Base-by-base conservation (phyloP, 169 alveolate genomes). In the Eimeria necatrix region DNA sequence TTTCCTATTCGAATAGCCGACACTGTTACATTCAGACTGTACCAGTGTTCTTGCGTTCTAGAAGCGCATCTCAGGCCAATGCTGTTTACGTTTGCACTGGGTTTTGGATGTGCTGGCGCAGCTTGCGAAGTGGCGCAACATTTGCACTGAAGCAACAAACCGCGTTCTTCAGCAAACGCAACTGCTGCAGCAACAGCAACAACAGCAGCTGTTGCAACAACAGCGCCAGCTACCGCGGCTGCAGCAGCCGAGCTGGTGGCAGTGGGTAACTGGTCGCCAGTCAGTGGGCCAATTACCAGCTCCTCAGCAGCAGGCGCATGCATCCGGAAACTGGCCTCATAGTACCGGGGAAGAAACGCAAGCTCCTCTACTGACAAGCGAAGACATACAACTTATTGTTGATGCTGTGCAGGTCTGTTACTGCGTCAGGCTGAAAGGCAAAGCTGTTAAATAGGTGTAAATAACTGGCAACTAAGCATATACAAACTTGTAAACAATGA, bases 51-150 rank as follows among this genome's bases (percentile, higher is more conserved):
- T 32, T 32, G 41, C 41, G 41, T 32, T 32, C 41, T 32, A 32
- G 2, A 32, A 32, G 41, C 41, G 41, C 41, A 32, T 32, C 41
- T 32, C 41, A 32, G 41, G 41, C 41, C 2, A 32, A 32, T 32
- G 41, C 41, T 32, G 41, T 32, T 32, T 32, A 32, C 41, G 41
- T 32, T 32, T 32, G 41, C 41, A 32, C 41, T 32, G 41, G 41
- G 41, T 32, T 32, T 10, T 10, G 68, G 81, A 10, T 61, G 56
- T 41, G 52, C 20, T 32, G 9, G 22, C 80, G 73, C 95, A 92
- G 95, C 95, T 97, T 61, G 98, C 98, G 18, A 96, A 97, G 74
- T 97, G 98, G 98, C 94, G 97, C 41, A 86, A 95, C 71, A 97
- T 96, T 4, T 96, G 98, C 94, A 92, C 80, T 51, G 95, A 89